A percentile compares a stretch with the other conserved stretches of the same genome.
phyloP scores from a whole-genome alignment of 2,329 filamentous ascomycete species.

The Chalaropsis ovoidea region DNA sequence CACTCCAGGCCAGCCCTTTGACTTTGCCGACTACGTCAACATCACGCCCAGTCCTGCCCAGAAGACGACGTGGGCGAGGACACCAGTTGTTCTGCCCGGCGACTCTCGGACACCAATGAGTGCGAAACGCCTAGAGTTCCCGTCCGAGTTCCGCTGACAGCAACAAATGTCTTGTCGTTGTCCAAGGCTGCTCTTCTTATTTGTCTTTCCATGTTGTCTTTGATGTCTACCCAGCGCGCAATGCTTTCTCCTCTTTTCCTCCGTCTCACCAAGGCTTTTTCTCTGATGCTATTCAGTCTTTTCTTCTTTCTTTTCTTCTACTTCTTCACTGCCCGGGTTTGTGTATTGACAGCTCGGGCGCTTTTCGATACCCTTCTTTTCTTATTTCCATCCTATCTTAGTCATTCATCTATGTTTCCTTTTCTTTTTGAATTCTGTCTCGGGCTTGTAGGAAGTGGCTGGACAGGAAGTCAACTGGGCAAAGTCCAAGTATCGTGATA shows the following conservation, averaged over 20 bases:
- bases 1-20: slow-evolving; percentile 75
- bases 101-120: slow-evolving; percentile 34
- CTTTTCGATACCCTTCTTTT: slow-evolving; percentile 25
- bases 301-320: slow-evolving; percentile 15
- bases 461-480: background rate
- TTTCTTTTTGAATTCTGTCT: background rate
- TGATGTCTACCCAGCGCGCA: background rate
- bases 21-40: slow-evolving; percentile 95
- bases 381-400: slow-evolving; percentile 8
- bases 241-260: background rate
- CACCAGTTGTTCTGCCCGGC: slow-evolving; percentile 57
- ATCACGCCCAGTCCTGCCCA: slow-evolving; percentile 93
- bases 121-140: slow-evolving; percentile 24
- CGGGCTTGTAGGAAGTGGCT: background rate
- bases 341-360: slow-evolving; percentile 15
- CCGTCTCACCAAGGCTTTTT: background rate
- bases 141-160: slow-evolving; percentile 24
- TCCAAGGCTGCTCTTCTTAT: slow-evolving; percentile 15
- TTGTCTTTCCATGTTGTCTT: slow-evolving; percentile 15
- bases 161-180: background rate
- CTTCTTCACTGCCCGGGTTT: slow-evolving; percentile 9
- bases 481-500: background rate
- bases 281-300: background rate
- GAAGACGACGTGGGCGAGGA: slow-evolving; percentile 57
- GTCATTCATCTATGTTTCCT: background rate